Base-by-base conservation (phyloP, 176 grass and related monocot species). In the Carex scoparia region DNA sequence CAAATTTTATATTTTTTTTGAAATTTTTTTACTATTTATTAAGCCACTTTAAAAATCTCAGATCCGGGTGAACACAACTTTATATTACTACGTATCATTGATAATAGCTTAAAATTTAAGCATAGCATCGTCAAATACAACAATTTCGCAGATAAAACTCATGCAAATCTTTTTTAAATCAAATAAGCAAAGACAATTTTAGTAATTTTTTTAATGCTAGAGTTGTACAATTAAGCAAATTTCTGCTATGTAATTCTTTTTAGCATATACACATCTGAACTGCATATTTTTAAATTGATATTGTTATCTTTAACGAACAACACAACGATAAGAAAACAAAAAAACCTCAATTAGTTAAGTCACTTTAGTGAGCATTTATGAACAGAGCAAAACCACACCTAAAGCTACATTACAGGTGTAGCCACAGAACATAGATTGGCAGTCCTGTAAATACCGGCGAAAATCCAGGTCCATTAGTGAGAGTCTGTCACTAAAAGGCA, bases 401-500 rank as follows among this genome's bases (percentile, higher is more conserved):
- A 66, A 83, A 66, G 70, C 64, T 10, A 83, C 61, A 49, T 32
- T 3, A 51, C 44, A 35, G 53, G 63, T 51, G 4, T 2, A 53
- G 30, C 65, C 81, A 55, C 81, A 69, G 9, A 46, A 19, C 59
- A 68, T 4, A 2, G 28, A 68, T 56, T 83, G 81, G 81, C 44
- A 55, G 3, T 67, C 37, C 44, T 83, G 81, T 66, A 69, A 83
- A 83, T 83, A 83, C 0, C 2, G 0, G 0, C 23, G 1, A 83
- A 32, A 37, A 15, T 0, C 4, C 23, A 37, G 81, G 7, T 9
- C 7, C 23, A 18, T 83, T 66, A 28, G 2, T 5, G 7, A 48
- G 9, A 30, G 27, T 69, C 81, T 8, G 46, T 37, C 61, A 69
- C 81, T 83, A 83, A 83, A 83, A 83, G 48, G 48, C 10, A 11